Evolutionary conservation across 1,284 basidiomycete genomes (phyloP).

Genomic region (Fomitopsis betulina): DNA sequence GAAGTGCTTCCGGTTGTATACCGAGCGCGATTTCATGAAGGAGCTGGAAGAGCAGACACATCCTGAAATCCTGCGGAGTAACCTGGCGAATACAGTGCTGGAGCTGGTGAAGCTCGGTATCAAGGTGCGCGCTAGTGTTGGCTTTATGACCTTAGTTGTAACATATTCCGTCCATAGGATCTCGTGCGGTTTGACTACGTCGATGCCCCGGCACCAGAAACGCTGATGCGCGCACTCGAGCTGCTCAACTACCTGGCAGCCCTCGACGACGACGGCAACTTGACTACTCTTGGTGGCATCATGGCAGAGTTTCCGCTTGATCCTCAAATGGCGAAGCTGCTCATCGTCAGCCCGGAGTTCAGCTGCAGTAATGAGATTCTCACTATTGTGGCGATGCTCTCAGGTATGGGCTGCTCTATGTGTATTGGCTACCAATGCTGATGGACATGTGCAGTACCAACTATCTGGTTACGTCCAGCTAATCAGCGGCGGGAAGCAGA

Average conservation of each 20-base stretch:
- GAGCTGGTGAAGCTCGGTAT: constrained; percentile 98
- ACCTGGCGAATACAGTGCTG: constrained; percentile 91
- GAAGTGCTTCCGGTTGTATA: constrained; percentile 97
- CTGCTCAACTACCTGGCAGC: constrained; percentile 91
- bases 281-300: constrained; percentile 84
- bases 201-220: constrained; percentile 95
- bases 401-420: constrained; percentile 45
- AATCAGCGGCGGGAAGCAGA: constrained; percentile 89
- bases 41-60: constrained; percentile 99
- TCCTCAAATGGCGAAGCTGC: constrained; percentile 90
- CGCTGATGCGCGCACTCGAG: constrained; percentile 96
- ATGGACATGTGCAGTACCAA: constrained; percentile 62
- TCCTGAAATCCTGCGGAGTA: constrained; percentile 96
- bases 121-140: constrained; percentile 48
- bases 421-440: neutral
- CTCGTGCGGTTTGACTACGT: constrained; percentile 94
- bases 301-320: constrained; percentile 99
- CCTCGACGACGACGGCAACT: constrained; percentile 90
- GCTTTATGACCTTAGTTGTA: too few species aligned
- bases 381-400: constrained; percentile 95
- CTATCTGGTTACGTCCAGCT: constrained; percentile 89
- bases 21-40: constrained; percentile 95
- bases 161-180: constrained; percentile 46
- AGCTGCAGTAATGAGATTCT: constrained; percentile 95
- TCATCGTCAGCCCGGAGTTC: constrained; percentile 93